Evolutionary conservation across 163 green algal genomes (phyloP), one percentile per base, ranked within the genome.

Genomic region (Scenedesmus sp.): DNA sequence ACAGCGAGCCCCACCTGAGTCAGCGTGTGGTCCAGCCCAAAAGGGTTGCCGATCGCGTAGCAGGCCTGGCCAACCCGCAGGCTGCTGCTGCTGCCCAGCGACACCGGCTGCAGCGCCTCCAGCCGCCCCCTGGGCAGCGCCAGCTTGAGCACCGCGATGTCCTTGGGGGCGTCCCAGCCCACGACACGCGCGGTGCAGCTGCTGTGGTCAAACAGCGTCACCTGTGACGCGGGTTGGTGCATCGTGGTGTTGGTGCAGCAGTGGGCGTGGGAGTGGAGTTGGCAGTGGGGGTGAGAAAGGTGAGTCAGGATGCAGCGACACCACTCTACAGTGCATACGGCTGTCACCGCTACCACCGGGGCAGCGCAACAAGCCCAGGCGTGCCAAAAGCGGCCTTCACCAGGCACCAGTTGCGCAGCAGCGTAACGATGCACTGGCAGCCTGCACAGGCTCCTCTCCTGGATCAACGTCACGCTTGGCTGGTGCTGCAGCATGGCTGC

Each of bases 11-110:
- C 40, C 72, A 92, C 93, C 92, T 91, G 83, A 42, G 93, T 96
- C 3, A 97, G 91, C 0, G 93, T 97, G 91, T 97, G 95, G 53
- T 96, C 94, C 40, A 97, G 92, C 16, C 95, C 95, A 46, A 94
- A 95, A 4, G 96, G 93, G 72, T 96, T 97, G 61, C 95, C 95
- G 44, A 98, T 95, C 15, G 94, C 95, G 89, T 94, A 96, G 68
- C 96, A 94, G 2, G n/a, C 87, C 83, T 96, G 95, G 2, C 95
- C 95, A 30, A 97, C 91, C 2, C 84, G 33, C 85, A 96, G 83
- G 30, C 73, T 88, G 84, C 68, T 73, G 24, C 85, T 88, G 78
- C 46, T 89, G 53, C 90, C 90, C 33, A 94, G 76, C 40, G 43
- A 43, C 24, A 94, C 88, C 0, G 94, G 93, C 86, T 85, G 72